Percentiles rank a stretch among this genome's conserved stretches.
phyloP scores from a whole-genome alignment of 257 asterid genomes.

The Salvia rosmarinus region DNA sequence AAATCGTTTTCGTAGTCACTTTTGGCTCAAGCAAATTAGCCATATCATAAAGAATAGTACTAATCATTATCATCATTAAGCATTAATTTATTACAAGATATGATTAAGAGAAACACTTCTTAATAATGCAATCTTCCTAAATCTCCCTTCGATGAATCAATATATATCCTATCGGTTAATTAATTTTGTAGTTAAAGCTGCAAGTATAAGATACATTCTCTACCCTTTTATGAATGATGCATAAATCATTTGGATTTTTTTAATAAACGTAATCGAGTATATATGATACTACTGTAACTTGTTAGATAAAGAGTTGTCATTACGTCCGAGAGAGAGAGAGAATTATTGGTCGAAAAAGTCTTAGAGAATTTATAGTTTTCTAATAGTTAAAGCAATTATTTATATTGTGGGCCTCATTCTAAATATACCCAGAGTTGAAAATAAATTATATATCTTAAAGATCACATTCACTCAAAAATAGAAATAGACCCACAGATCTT shows the following conservation, averaged over 20 bases:
- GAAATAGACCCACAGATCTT: neutral
- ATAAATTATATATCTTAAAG: neutral
- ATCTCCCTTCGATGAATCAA: neutral
- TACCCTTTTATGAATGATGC: too few relatives aligned
- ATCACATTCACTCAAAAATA: neutral
- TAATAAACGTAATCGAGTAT: too few relatives aligned
- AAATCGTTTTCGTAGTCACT: conserved; percentile 31
- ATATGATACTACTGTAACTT: too few relatives aligned
- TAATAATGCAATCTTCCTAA: neutral
- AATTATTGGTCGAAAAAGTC: neutral
- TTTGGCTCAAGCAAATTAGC: conserved; percentile 15
- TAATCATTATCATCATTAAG: conserved; percentile 12
- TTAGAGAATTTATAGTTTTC: neutral
- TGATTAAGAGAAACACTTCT: neutral
- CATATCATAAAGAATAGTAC: neutral
- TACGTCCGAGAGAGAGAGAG: neutral
- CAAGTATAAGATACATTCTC: too few relatives aligned
- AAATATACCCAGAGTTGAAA: conserved; percentile 13
- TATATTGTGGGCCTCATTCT: neutral
- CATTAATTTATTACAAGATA: neutral
- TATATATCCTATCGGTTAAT: neutral
- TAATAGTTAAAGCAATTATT: neutral
- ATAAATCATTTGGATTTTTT: too few relatives aligned
- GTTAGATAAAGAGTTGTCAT: neutral
- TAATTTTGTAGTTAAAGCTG: neutral